Evolutionary conservation across 2,329 filamentous ascomycete species (phyloP).

Genomic region (Triangularia setosa): DNA sequence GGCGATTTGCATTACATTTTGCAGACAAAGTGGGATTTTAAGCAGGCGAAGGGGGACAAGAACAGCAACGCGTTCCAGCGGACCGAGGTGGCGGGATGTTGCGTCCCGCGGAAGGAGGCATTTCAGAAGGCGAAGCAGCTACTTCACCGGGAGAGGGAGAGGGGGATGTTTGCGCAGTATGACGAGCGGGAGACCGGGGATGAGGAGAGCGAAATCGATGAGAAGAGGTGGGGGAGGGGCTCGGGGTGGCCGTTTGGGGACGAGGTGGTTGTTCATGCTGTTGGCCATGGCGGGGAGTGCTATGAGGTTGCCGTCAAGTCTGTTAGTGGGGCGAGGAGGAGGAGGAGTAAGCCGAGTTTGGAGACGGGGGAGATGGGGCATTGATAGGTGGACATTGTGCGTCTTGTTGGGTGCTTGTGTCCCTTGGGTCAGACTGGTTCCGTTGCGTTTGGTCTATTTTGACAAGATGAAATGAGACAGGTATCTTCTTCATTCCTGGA

Average conservation of each 20-base stretch:
- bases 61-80: constrained; percentile 32
- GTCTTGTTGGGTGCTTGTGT: not conserved
- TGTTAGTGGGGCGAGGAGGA: constrained; percentile 23
- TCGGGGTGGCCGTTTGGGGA: constrained; percentile 43
- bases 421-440: too few relatives aligned
- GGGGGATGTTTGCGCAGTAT: constrained; percentile 31
- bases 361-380: not conserved
- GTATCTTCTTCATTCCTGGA: too few relatives aligned
- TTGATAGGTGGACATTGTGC: not conserved
- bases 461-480: too few relatives aligned
- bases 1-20: constrained; percentile 39
- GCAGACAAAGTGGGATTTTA: constrained; percentile 33
- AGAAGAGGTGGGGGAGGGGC: not conserved
- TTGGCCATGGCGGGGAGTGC: constrained; percentile 40
- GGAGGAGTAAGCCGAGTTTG: not conserved
- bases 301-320: constrained; percentile 36
- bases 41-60: constrained; percentile 15
- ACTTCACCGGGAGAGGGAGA: constrained; percentile 29
- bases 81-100: constrained; percentile 39
- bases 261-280: constrained; percentile 41
- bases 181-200: constrained; percentile 24
- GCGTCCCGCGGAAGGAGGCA: constrained; percentile 33
- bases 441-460: too few relatives aligned
- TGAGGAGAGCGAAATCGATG: not conserved
- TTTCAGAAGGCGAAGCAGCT: constrained; percentile 32